Percentiles rank a stretch among this genome's conserved stretches.
Evolutionary conservation across 495 filamentous ascomycete species (phyloP).

Genomic region (Apiosordaria backusii): DNA sequence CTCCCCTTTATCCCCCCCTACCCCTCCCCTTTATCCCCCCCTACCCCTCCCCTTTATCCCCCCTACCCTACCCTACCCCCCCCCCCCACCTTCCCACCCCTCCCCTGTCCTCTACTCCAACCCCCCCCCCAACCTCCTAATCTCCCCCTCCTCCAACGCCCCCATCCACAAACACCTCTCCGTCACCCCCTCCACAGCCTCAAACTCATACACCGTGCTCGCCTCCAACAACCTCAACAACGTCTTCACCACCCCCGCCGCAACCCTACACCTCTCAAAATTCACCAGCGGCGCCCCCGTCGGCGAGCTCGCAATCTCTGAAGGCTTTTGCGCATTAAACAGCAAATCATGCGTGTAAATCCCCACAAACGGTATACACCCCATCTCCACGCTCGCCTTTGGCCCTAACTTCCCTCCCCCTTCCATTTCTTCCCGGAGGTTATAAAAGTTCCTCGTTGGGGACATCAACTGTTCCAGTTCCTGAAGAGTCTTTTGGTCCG

Average conservation of each 20-base stretch:
- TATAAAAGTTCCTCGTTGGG: conserved; percentile 86
- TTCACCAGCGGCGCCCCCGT: conserved; percentile 79
- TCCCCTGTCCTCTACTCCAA: conserved; percentile 51
- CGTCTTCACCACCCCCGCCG: conserved; percentile 90
- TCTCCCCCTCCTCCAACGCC: conserved; percentile 79
- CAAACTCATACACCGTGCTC: conserved; percentile 83
- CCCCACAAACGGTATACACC: conserved; percentile 96
- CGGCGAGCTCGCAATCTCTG: conserved; percentile 59
- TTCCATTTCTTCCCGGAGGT: conserved; percentile 90
- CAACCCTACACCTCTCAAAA: conserved; percentile 88
- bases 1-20: no score
- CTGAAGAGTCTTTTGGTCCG: conserved; percentile 67
- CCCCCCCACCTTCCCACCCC: conserved; percentile 59
- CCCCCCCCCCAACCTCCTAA: conserved; percentile 46
- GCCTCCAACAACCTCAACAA: conserved; percentile 85
- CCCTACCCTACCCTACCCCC: conserved; percentile 36
- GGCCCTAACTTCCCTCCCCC: conserved; percentile 36
- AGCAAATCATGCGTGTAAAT: conserved; percentile 95
- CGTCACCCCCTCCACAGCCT: conserved; percentile 79
- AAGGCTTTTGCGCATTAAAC: conserved; percentile 87
- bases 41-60: background rate
- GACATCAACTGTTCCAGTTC: conserved; percentile 83
- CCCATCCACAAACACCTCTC: conserved; percentile 96
- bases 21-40: no score
- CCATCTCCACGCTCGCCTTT: conserved; percentile 56